Evolutionary conservation across 2,329 filamentous ascomycete species (phyloP).

Genomic region (Ophiocordyceps australis): DNA sequence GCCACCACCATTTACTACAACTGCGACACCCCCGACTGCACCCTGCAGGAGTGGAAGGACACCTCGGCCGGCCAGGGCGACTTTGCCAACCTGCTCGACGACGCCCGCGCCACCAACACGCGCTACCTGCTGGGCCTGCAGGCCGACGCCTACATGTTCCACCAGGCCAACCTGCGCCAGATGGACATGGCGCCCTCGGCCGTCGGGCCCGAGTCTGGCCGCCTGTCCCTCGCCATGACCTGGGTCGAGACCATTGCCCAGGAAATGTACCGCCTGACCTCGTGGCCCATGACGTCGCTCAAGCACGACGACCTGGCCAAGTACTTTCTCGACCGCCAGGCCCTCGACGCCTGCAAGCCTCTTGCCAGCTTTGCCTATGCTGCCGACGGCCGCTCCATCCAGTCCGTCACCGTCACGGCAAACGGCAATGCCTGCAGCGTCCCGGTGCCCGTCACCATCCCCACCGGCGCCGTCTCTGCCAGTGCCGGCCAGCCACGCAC

Average conservation of each 20-base stretch:
- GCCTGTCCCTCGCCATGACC: conserved; percentile 34
- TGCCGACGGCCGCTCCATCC: conserved; percentile 22
- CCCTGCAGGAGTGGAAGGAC: conserved; percentile 38
- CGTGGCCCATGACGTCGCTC: conserved; percentile 8
- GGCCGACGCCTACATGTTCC: conserved; percentile 40
- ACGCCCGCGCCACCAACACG: conserved; percentile 32
- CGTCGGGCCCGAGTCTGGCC: conserved; percentile 24
- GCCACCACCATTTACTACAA: conserved; percentile 47
- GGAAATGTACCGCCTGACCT: conserved; percentile 29
- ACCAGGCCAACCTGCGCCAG: conserved; percentile 41
- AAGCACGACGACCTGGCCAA: conserved; percentile 27
- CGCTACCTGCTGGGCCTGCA: conserved; percentile 37
- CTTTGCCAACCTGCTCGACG: conserved; percentile 29
- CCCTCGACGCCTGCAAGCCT: conserved; percentile 31
- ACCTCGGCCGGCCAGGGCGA: conserved; percentile 35
- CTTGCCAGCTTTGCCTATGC: conserved; percentile 24
- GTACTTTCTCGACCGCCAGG: conserved; percentile 31
- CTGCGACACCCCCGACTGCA: conserved; percentile 38
- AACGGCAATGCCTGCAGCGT: conserved; percentile 28
- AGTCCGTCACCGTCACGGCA: conserved; percentile 28
- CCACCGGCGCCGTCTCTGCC: conserved; percentile 18
- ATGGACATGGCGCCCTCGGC: conserved; percentile 24
- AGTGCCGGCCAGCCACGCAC: conserved; percentile 20
- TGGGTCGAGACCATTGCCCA: conserved; percentile 35
- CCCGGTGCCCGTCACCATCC: conserved; percentile 36